Conservation (phyloP, 805 yeast species). For the Metschnikowia continentalis region DNA sequence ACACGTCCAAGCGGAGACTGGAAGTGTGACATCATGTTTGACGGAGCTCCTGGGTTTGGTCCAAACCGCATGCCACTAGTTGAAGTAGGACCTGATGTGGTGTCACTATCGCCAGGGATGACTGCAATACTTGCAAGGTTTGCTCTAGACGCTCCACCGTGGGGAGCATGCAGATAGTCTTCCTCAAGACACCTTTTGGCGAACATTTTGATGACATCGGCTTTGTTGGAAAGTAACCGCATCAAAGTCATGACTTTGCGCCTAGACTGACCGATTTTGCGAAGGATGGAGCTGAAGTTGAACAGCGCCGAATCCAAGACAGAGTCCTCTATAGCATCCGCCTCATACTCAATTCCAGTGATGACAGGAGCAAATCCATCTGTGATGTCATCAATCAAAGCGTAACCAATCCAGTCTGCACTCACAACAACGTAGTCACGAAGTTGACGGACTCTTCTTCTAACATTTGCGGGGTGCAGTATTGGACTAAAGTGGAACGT, state of each 20-base stretch:
- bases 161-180: constrained; percentile 21
- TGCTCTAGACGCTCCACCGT: constrained; percentile 14
- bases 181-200: constrained; percentile 91
- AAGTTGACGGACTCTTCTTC: constrained; percentile 77
- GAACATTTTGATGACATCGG: constrained; percentile 94
- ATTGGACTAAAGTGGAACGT: constrained; percentile 60
- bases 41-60: constrained; percentile 33
- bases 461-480: constrained; percentile 61
- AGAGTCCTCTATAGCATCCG: constrained; percentile 78
- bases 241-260: constrained; percentile 88
- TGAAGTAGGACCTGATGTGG: constrained; percentile 11
- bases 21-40: constrained; percentile 18
- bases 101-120: background rate
- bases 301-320: constrained; percentile 75
- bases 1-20: constrained; percentile 24
- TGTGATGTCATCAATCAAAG: constrained; percentile 77
- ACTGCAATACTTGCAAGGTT: constrained; percentile 16
- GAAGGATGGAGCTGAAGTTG: constrained; percentile 73
- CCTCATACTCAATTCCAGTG: constrained; percentile 72
- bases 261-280: constrained; percentile 83
- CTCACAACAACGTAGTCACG: constrained; percentile 74
- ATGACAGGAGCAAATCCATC: constrained; percentile 83
- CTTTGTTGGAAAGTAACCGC: constrained; percentile 87
- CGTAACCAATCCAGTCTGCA: constrained; percentile 82
- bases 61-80: constrained; percentile 32